Conservation (phyloP, 352 stramenopile genomes). For the Globisporangium carolinianum region DNA sequence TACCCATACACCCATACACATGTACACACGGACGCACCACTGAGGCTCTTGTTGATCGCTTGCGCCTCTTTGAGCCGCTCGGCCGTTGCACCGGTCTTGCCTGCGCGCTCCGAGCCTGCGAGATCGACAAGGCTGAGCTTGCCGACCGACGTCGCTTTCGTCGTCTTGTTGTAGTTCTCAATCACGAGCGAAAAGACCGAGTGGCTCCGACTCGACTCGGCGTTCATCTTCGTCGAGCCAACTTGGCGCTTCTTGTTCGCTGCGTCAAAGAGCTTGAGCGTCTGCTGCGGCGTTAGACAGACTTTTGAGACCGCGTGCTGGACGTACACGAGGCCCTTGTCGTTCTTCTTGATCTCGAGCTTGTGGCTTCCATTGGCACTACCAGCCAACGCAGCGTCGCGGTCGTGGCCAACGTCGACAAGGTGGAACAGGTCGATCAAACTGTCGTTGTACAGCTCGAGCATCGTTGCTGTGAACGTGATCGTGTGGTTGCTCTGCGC, state of each 20-base stretch:
- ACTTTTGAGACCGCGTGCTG: slow-evolving; percentile 80
- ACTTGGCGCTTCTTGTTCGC: slow-evolving; percentile 89
- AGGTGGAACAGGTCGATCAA: slow-evolving; percentile 87
- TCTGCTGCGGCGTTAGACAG: slow-evolving; percentile 60
- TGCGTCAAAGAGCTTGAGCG: slow-evolving; percentile 78
- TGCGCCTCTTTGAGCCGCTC: slow-evolving; percentile 84
- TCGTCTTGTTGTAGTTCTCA: slow-evolving; percentile 87
- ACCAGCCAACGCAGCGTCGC: slow-evolving; percentile 6
- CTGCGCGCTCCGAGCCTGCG: slow-evolving; percentile 80
- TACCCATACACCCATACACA: neutral
- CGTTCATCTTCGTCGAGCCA: slow-evolving; percentile 91
- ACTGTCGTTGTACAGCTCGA: slow-evolving; percentile 91
- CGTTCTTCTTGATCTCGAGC: slow-evolving; percentile 92
- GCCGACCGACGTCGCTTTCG: slow-evolving; percentile 70
- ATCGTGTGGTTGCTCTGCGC: slow-evolving; percentile 41
- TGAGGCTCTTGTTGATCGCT: slow-evolving; percentile 89
- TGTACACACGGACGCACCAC: slow-evolving; percentile 25
- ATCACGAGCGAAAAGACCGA: slow-evolving; percentile 87
- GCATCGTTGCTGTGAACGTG: slow-evolving; percentile 83
- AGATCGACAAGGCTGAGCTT: slow-evolving; percentile 88
- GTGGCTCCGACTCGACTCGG: slow-evolving; percentile 86
- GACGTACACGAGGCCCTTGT: slow-evolving; percentile 90
- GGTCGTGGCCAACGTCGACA: slow-evolving; percentile 50
- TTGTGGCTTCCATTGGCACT: slow-evolving; percentile 27
- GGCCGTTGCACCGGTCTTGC: slow-evolving; percentile 81